These are phyloP conservation scores for Hemerocallis citrina DNA, from an alignment of 106 monocot species.

Conservation along the genomic window DNA sequence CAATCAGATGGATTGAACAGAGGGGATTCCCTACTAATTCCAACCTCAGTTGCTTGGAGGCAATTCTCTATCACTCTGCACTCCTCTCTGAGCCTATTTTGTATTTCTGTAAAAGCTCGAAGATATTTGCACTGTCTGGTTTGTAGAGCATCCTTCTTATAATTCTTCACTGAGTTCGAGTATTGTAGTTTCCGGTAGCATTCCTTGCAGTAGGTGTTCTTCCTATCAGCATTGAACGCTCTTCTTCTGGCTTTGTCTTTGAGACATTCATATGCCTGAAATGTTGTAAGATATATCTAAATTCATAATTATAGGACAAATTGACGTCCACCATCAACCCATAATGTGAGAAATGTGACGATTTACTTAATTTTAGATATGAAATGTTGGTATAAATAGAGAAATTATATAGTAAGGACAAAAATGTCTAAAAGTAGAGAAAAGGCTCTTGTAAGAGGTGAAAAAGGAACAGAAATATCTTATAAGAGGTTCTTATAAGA, in stretches of 20 bases:
- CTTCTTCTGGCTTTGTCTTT: slow-evolving; percentile 49
- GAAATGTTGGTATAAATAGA: too few relatives aligned
- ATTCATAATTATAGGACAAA: too few relatives aligned
- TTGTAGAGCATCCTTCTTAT: background rate
- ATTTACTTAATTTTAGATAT: too few relatives aligned
- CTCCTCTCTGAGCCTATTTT: slow-evolving; percentile 50
- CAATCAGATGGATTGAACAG: slow-evolving; percentile 54
- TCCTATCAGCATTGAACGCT: slow-evolving; percentile 38
- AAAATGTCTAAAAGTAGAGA: too few relatives aligned
- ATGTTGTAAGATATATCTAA: too few relatives aligned
- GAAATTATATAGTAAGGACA: too few relatives aligned
- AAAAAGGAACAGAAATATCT: too few relatives aligned
- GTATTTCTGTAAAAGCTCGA: slow-evolving; percentile 35
- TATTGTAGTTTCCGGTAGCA: slow-evolving; percentile 26
- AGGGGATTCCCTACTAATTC: slow-evolving; percentile 31
- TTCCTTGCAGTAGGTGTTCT: slow-evolving; percentile 43
- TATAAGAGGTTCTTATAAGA: too few relatives aligned
- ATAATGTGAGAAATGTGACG: too few relatives aligned
- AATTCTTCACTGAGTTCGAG: background rate
- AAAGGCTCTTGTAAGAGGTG: too few relatives aligned
- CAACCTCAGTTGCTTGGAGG: slow-evolving; percentile 14
- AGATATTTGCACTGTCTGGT: background rate
- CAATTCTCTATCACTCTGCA: slow-evolving; percentile 61
- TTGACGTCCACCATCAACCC: too few relatives aligned
- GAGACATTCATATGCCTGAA: slow-evolving; percentile 78